Base-by-base conservation (phyloP, 805 yeast species). In the Kregervanrija pseudodelftensis region DNA sequence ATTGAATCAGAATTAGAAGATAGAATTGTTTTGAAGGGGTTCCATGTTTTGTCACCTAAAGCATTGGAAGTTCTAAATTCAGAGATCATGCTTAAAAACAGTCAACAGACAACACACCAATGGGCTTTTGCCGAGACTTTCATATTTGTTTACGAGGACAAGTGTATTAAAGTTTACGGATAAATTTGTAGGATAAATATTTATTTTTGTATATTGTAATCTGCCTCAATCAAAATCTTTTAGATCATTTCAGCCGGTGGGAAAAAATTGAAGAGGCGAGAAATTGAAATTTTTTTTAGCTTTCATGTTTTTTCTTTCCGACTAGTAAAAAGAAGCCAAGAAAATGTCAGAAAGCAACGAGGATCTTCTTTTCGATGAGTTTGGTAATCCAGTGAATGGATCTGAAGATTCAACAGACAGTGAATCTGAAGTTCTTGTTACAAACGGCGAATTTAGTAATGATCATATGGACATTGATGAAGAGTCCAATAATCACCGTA, bases 321-420 rank as follows among this genome's bases (percentile, higher is more conserved):
- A 12, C 7, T 12, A 43, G 15, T 11, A 35, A 16, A 17, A 35
- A n/a, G 12, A 12, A 32, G 33, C 39, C 35, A 40, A 32, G 16
- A 34, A 28, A 32, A 22, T 31, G 17, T 14, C 15, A 7, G 42
- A 36, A 28, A 42, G 30, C 33, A 77, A 76, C 79, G 85, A 77
- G 54, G 83, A 79, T 16, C 85, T 79, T 48, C 58, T 79, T 28
- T 87, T 82, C 63, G 96, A 88, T 63, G 96, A 88, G 73, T 83
- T 83, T 60, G 91, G 91, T 38, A 83, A 83, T 57, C 69, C 73
- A 33, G 69, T 84, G 15, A 83, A 81, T 11, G 80, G 68, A 37
- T 65, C 72, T 7, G 60, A 57, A 8, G 76, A 66, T 51, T 72
- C 78, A 1, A 41, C 51, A 3, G 55, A 46, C 8, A 80, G 71